Evolutionary conservation across 202 grass and related monocot species (phyloP), one percentile per base, ranked within the genome.

Genomic region (Schoenoplectus triqueter): DNA sequence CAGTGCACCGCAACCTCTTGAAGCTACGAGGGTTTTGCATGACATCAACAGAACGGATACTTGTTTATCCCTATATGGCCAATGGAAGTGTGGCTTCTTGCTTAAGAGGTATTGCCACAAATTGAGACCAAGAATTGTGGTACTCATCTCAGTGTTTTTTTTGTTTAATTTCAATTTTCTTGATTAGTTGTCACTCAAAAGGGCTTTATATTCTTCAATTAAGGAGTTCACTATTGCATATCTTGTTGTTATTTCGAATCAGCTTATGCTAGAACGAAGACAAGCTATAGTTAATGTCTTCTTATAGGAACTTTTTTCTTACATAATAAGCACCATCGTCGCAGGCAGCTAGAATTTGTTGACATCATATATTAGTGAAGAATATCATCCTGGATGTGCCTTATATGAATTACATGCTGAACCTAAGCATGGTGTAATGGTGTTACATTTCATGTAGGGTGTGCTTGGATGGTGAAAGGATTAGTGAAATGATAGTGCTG

Each of bases 61-160:
- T 95, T 48, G 92, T 98, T 66, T 95, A 95, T 92, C 92, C 95
- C 48, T 98, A 95, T 72, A 98, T 98, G 95, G 87, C 87, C 52
- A 89, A 98, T 15, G 91, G 89, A 75, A 98, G 92, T 84, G 91
- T 95, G n/a, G 95, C 92, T n/a, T 98, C 95, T n/a, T 85, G 92
- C 77, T 91, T 97, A 63, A 83, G 94, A 91, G 92, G 94, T 97
- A 81, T 65, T 76, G 52, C 62, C 21, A 66, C 76, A 51, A 73
- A 86, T 65, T 77, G 21, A 11, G 73, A 52, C 11, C 50, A 77
- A 0, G 15, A 56, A 39, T 56, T 31, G 10, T 40, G 3, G 51
- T 56, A 14, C 44, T 64, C 2, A 69, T 80, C 64, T 67, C 7
- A 87, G 0, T 22, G 39, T 13, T 56, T 83, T 55, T 84, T 63